Percentiles rank a stretch among this genome's conserved stretches.
phyloP scores from a whole-genome alignment of 805 yeast genomes.

The Starmerella floricola region DNA sequence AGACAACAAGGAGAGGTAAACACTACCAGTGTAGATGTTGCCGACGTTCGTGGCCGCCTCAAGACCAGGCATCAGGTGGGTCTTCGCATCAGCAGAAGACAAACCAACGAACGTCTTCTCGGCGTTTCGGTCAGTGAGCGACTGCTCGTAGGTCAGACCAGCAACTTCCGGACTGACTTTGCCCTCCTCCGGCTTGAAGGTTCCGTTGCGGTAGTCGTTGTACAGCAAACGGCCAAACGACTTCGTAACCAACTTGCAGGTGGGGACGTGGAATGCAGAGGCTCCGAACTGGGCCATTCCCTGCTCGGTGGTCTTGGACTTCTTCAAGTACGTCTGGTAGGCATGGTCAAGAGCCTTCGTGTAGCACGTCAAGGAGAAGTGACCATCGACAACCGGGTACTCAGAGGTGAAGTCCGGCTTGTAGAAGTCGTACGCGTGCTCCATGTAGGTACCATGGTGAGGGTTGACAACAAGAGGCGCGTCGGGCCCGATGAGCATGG shows the following conservation, averaged over 20 bases:
- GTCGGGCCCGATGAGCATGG: conserved; percentile 89
- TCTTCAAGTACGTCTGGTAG: conserved; percentile 63
- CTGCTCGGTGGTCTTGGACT: conserved; percentile 36
- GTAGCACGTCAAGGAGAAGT: conserved; percentile 86
- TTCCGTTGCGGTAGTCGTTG: conserved; percentile 72
- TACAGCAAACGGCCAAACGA: conserved; percentile 84
- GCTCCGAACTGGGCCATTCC: conserved; percentile 70
- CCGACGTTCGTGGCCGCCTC: conserved; percentile 92
- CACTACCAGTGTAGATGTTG: conserved; percentile 93
- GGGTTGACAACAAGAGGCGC: conserved; percentile 91
- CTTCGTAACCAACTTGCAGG: conserved; percentile 87
- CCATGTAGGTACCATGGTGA: conserved; percentile 85
- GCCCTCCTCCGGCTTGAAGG: conserved; percentile 43
- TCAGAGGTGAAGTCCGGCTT: conserved; percentile 94
- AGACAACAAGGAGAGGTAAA: conserved; percentile 78
- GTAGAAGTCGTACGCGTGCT: conserved; percentile 92
- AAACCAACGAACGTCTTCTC: conserved; percentile 76
- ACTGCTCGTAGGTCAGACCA: conserved; percentile 54
- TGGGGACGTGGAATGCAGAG: conserved; percentile 96
- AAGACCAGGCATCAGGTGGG: conserved; percentile 68
- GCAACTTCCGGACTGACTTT: conserved; percentile 43
- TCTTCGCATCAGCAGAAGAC: conserved; percentile 55
- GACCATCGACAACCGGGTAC: conserved; percentile 96
- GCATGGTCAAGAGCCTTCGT: conserved; percentile 84
- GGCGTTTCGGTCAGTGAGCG: conserved; percentile 63